Percentiles rank a stretch among this genome's conserved stretches.
phyloP scores from a whole-genome alignment of 371 early-diverging fungal species.

The Edhazardia aedis region DNA sequence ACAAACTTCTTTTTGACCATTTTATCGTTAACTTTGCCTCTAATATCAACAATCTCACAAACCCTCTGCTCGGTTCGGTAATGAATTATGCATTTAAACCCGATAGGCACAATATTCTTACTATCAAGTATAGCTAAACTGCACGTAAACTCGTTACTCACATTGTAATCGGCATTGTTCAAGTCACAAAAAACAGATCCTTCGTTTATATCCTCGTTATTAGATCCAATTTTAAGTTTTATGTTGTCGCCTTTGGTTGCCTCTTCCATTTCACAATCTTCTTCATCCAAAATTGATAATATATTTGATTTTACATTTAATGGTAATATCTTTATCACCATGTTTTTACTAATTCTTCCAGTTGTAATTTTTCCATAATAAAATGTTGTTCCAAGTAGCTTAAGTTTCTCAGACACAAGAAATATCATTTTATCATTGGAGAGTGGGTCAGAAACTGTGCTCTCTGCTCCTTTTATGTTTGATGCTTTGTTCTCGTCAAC shows the following conservation, averaged over 20 bases:
- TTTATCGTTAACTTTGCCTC: constrained; percentile 35
- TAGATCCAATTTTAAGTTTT: constrained; percentile 32
- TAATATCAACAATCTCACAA: constrained; percentile 34
- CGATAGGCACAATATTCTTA: constrained; percentile 33
- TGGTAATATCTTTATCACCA: constrained; percentile 20
- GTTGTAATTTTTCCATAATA: constrained; percentile 26
- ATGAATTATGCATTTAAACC: constrained; percentile 44
- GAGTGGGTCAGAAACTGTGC: too few species aligned
- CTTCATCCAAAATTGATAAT: constrained; percentile 25
- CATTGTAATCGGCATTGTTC: constrained; percentile 6
- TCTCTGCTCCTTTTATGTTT: too few species aligned
- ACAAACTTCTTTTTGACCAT: constrained; percentile 33
- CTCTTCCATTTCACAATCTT: constrained; percentile 42
- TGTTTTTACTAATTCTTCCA: constrained; percentile 17
- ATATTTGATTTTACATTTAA: constrained; percentile 14
- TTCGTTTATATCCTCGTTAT: constrained; percentile 30
- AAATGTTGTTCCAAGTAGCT: constrained; percentile 18
- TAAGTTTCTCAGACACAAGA: constrained; percentile 31
- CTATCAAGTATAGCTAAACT: constrained; percentile 35
- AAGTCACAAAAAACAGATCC: constrained; percentile 27
- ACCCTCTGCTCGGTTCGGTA: constrained; percentile 21
- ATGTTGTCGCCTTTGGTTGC: constrained; percentile 36
- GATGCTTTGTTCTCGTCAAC: not conserved
- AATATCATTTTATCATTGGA: constrained; percentile 5
- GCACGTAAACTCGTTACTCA: constrained; percentile 33